Percentiles rank a stretch among this genome's conserved stretches.
These are phyloP conservation scores for Hyaloscypha bicolor DNA, from an alignment of 495 filamentous ascomycete genomes.

Conservation along the genomic window DNA sequence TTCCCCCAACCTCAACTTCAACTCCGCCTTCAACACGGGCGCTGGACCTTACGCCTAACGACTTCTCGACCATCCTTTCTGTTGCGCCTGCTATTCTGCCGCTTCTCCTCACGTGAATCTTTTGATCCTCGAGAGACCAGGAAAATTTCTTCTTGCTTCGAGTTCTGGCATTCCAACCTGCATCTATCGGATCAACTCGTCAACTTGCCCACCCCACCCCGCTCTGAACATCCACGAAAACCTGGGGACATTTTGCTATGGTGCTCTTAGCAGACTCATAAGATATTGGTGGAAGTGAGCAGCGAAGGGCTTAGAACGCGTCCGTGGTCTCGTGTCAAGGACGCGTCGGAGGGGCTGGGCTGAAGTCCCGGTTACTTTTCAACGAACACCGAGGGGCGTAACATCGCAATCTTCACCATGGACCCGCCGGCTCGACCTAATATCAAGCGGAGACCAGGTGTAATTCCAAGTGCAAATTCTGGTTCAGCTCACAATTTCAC, in stretches of 20 bases:
- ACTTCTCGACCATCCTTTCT: neutral
- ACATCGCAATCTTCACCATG: constrained; percentile 15
- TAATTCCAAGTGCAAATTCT: constrained; percentile 8
- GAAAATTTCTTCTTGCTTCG: neutral
- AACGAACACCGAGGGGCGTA: neutral
- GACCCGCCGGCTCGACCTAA: constrained; percentile 26
- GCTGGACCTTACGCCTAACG: neutral
- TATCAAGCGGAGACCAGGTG: constrained; percentile 17
- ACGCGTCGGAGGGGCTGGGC: constrained; percentile 29
- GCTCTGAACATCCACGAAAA: constrained; percentile 1
- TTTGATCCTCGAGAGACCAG: neutral
- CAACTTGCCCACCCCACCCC: constrained; percentile 18
- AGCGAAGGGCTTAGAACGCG: constrained; percentile 26
- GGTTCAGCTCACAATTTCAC: constrained; percentile 11
- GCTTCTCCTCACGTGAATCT: neutral
- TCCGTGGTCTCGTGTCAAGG: constrained; percentile 27
- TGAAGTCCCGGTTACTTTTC: neutral
- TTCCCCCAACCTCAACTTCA: neutral
- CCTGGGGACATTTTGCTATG: constrained; percentile 21
- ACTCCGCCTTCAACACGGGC: neutral
- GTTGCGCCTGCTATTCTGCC: neutral
- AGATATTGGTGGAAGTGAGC: constrained; percentile 21
- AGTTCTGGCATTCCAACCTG: neutral
- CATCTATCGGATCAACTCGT: constrained; percentile 15
- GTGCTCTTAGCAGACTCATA: constrained; percentile 22